Conservation (phyloP, 2,329 filamentous ascomycete genomes). For the Botrytis sinoallii region DNA sequence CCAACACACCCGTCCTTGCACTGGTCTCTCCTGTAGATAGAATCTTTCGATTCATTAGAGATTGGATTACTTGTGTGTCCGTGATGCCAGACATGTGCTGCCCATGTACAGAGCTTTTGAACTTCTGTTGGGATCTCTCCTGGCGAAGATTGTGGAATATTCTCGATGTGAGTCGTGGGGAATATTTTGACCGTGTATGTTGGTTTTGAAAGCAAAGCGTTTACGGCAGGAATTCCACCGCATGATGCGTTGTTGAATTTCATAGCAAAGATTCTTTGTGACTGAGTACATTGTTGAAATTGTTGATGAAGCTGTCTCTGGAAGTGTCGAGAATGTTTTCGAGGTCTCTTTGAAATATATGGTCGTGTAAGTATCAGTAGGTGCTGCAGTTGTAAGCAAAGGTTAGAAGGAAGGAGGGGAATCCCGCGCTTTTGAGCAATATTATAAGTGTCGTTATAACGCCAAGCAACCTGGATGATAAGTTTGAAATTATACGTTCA, state of each 20-base stretch:
- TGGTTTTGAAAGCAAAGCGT: not conserved
- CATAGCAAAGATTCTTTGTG: not conserved
- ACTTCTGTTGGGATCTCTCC: not conserved
- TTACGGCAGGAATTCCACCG: accelerated
- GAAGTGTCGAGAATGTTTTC: not conserved
- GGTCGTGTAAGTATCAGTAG: not conserved
- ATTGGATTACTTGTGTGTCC: not conserved
- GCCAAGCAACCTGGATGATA: not conserved
- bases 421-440: not conserved
- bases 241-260: not conserved
- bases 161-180: not conserved
- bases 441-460: not conserved
- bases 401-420: not conserved
- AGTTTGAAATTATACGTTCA: too few species aligned
- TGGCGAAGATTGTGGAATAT: not conserved
- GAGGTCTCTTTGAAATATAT: not conserved
- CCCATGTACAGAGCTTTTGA: not conserved
- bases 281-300: not conserved
- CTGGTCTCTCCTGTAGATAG: not conserved
- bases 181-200: not conserved
- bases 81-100: not conserved
- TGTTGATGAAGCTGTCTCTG: not conserved
- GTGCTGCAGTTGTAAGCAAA: not conserved
- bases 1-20: not conserved
- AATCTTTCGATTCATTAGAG: not conserved